Percentiles rank a stretch among this genome's conserved stretches.
phyloP scores from a whole-genome alignment of 2,329 filamentous ascomycete species.

The Clarireedia paspali region DNA sequence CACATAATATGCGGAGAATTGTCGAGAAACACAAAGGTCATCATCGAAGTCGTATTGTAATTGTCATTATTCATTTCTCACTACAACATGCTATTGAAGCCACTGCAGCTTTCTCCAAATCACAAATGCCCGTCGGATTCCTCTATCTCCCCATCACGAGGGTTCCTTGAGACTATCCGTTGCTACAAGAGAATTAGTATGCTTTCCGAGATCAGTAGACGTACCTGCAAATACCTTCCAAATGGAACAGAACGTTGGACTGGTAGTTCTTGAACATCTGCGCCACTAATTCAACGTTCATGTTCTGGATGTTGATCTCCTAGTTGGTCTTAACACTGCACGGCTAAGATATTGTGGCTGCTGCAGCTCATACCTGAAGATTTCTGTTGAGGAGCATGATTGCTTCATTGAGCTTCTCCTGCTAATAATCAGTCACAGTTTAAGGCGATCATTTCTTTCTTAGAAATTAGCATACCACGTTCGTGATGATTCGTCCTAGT shows the following conservation, averaged over 20 bases:
- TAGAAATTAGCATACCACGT: constrained; percentile 63
- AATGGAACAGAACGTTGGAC: constrained; percentile 92
- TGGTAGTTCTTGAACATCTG: constrained; percentile 99
- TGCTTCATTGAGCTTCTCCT: constrained; percentile 98
- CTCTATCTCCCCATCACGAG: constrained; percentile 35
- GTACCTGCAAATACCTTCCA: constrained; percentile 64
- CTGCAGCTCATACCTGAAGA: constrained; percentile 55
- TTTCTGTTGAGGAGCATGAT: constrained; percentile 88
- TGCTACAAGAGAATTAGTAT: constrained; percentile 41
- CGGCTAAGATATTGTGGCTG: not conserved
- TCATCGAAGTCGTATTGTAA: too few species aligned
- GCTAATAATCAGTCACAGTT: constrained; percentile 7
- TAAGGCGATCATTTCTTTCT: not conserved
- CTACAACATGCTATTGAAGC: too few species aligned
- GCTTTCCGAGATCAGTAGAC: constrained; percentile 4
- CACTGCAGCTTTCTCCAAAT: too few species aligned
- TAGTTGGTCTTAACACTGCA: constrained; percentile 31
- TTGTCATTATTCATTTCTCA: not conserved
- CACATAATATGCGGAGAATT: constrained; percentile 1
- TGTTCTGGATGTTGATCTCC: constrained; percentile 98
- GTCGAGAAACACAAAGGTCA: too few species aligned
- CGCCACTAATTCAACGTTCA: constrained; percentile 95
- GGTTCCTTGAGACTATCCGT: constrained; percentile 80
- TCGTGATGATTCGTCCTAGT: constrained; percentile 91
- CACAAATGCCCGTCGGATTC: not conserved